Base-by-base conservation (phyloP, 306 rosid species). In the Glycine latifolia region DNA sequence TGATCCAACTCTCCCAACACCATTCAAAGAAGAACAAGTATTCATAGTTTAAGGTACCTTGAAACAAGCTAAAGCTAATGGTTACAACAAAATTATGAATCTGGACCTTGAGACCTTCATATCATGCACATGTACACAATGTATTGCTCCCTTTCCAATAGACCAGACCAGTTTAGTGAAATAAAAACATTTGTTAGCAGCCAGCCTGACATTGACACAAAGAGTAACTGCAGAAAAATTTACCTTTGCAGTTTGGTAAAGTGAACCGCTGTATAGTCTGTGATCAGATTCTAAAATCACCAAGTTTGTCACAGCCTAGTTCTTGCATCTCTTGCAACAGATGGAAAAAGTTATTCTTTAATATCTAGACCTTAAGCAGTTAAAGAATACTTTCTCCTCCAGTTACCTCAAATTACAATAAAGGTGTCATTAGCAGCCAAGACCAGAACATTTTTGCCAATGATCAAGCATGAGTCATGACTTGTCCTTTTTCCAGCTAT, bases 181-280 rank as follows among this genome's bases (percentile, higher is more conserved):
- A 82, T 31, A 71, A 79, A 68, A 26, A 26, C 17, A 44, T 76
- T 77, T 13, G 59, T 84, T 60, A 73, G 77, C 52, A 65, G 47
- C 17, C 31, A 26, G 2, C 17, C 47, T 37, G 33, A 14, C 44
- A 73, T 58, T 53, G 71, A 75, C 31, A 1, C 31, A 26, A 26
- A 26, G 31, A 26, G 58, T 60, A 77, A 75, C 50, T 76, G 69
- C 59, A 17, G 44, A 56, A 14, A 41, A 10, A 63, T 78, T 80
- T 85, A 89, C 97, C 94, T 91, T 95, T 59, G 84, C 66, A 48
- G 91, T 91, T 85, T 87, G 89, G 79, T 95, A 97, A 17, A 95
- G 92, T 74, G 98, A 95, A 69, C 98, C 97, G 60, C 98, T 95
- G 83, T 86, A 91, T 62, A 95, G 83, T 71, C 71, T 88, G 73